Base-by-base conservation (phyloP, 805 yeast genomes). In the Tetrapisispora taiwanensis region DNA sequence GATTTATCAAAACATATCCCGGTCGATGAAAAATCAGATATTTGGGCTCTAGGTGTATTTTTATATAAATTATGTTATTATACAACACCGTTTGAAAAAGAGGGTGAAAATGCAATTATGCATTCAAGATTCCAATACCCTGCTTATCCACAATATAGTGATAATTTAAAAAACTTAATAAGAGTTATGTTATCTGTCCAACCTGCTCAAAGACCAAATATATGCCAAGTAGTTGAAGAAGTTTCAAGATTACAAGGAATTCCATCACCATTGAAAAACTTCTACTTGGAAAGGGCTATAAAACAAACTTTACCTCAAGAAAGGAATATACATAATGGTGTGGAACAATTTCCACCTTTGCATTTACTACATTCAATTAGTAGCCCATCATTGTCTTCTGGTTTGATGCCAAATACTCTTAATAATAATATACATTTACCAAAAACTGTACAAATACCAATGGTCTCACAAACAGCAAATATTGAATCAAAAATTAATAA, bases 1-100 rank as follows among this genome's bases (percentile, higher is more conserved):
- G 90, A 84, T 55, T 66, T 84, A 26, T 73, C 76, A 39, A 72
- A 77, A 48, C 78, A 84, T 3, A 73, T 74, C 46, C 81, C 90
- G 8, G 78, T 84, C 41, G 84, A 84, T 61, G 92, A 84, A 57
- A 84, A 84, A 59, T 76, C 86, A 44, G 95, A 84, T 60, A 74
- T 84, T 14, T 84, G 95, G 95, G 95, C 95, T 0, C 61, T 84
- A 28, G 95, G 95, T 12, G 76, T 84, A 20, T 82, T 84, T 52
- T 63, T 84, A 35, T 84, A 84, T 66, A 84, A 84, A 58, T 58
- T 84, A 40, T 83, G 92, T 55, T 84, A 81, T 60, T 84, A 81
- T 53, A 83, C 84, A 0, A 84, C 95, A 0, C 95, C 95, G 0
- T 84, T 84, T 56, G 95, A 84, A 60, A 67, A 63, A 28, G 71